phyloP scores from a whole-genome alignment of 768 basidiomycete species.

The Mycena leptocephala region DNA sequence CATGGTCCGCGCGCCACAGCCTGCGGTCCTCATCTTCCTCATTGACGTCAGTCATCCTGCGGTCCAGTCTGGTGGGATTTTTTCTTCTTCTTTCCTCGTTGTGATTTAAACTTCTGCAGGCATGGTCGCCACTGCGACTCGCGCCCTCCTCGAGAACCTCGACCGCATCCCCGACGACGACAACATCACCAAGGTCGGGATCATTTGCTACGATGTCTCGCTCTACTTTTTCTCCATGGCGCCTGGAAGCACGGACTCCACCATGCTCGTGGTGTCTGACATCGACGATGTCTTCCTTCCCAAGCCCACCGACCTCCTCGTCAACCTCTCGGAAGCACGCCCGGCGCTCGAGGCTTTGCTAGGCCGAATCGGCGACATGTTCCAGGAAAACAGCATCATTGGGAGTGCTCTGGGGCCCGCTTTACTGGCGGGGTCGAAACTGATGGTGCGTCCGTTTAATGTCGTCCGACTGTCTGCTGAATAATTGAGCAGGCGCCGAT shows the following conservation, averaged over 20 bases:
- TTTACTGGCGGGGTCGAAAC: slow-evolving; percentile 94
- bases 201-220: slow-evolving; percentile 93
- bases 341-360: slow-evolving; percentile 87
- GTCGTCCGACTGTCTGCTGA: neutral
- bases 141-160: slow-evolving; percentile 95
- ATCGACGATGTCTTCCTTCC: slow-evolving; percentile 98
- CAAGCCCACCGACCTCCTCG: slow-evolving; percentile 95
- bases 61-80: slow-evolving; percentile 83
- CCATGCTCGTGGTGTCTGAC: slow-evolving; percentile 98
- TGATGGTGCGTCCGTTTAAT: slow-evolving; percentile 75
- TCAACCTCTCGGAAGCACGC: slow-evolving; percentile 92
- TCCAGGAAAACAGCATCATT: slow-evolving; percentile 94
- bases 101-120: slow-evolving; percentile 59
- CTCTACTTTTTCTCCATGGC: slow-evolving; percentile 98
- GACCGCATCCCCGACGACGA: slow-evolving; percentile 97
- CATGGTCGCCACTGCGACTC: slow-evolving; percentile 98
- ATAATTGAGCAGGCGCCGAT: slow-evolving; percentile 77
- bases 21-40: slow-evolving; percentile 96
- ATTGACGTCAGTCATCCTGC: slow-evolving; percentile 97
- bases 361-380: slow-evolving; percentile 94
- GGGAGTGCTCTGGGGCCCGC: slow-evolving; percentile 97
- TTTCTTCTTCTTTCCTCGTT: neutral
- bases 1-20: slow-evolving; percentile 99
- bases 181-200: slow-evolving; percentile 90
- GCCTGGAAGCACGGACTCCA: slow-evolving; percentile 81